These are phyloP conservation scores for Trichoderma arundinaceum DNA, from an alignment of 2,329 filamentous ascomycete species.

Conservation along the genomic window DNA sequence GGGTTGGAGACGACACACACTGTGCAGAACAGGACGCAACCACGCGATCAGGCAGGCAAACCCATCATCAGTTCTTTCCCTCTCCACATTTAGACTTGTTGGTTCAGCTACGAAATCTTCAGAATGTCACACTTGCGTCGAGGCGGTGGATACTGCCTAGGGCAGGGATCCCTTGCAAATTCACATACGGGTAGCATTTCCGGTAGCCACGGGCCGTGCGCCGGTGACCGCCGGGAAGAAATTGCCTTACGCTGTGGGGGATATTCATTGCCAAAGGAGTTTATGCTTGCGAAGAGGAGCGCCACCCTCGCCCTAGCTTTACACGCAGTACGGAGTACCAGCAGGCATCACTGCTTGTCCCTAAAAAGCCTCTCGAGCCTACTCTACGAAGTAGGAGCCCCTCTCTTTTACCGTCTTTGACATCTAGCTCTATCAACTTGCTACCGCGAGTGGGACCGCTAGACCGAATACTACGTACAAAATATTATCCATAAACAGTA, in stretches of 20 bases:
- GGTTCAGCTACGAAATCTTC: not conserved
- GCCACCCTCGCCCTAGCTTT: not conserved
- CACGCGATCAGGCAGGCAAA: not conserved
- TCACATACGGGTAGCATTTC: constrained; percentile 9
- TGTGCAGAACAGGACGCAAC: not conserved
- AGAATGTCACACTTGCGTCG: constrained; percentile 12
- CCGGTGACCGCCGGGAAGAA: not conserved
- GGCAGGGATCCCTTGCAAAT: not conserved
- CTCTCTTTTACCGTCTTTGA: not conserved
- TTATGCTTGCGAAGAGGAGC: constrained; percentile 5
- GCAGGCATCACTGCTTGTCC: not conserved
- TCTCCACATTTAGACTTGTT: not conserved
- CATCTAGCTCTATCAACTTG: not conserved
- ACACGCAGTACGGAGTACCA: too few relatives aligned
- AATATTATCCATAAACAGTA: too few relatives aligned
- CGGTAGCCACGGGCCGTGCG: constrained; percentile 12
- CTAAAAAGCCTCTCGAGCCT: not conserved
- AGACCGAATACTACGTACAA: too few relatives aligned
- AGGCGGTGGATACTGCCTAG: not conserved
- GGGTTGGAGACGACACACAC: not conserved
- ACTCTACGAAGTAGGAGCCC: not conserved
- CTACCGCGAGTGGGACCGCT: not conserved
- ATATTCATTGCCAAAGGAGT: constrained; percentile 9
- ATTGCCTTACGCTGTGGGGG: not conserved
- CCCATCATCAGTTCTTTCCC: not conserved